Base-by-base conservation (phyloP, 202 grass and related monocot species). In the Alloteropsis angusta region DNA sequence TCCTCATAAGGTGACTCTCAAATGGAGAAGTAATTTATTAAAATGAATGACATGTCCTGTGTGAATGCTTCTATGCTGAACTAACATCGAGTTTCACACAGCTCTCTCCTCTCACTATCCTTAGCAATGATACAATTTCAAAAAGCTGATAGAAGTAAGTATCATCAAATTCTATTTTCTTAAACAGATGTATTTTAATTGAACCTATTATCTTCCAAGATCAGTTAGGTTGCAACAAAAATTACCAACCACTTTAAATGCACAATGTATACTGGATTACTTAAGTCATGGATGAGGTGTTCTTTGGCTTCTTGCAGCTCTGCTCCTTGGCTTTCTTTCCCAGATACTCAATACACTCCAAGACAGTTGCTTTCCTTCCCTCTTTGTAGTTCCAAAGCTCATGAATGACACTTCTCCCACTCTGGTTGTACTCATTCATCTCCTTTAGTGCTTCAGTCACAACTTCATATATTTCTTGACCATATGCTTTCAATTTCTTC, bases 381-480 rank as follows among this genome's bases (percentile, higher is more conserved):
- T 68, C 65, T 47, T 14, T 68, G 41, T 47, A 68, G 42, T 68
- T 68, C 23, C 42, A 68, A 68, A 68, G 65, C 65, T 68, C 65
- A 68, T 22, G 23, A 68, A 47, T 42, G 17, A 46, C 22, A 28
- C 6, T 68, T 68, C 65, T 68, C 13, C 65, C 42, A 23, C 65
- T 46, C 22, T 11, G 3, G 1, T 68, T 68, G 12, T 68, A 68
- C 13, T 68, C 23, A 68, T 47, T 26, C 39, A 67, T 67, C 21
- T 67, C 64, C 21, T 44, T 26, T 12, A 67, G 19, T 16, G 64
- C 64, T 25, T 67, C 11, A 23, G 6, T 67, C 12, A 67, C 64
- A 67, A 19, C 39, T 3, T 67, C 64, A 67, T 67, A 45, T 44
- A 67, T 26, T 7, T 6, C 5, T 67, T 45, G 12, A 67, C 64